Evolutionary conservation across 2,329 filamentous ascomycete species (phyloP).

Genomic region (Fusarium secorum): DNA sequence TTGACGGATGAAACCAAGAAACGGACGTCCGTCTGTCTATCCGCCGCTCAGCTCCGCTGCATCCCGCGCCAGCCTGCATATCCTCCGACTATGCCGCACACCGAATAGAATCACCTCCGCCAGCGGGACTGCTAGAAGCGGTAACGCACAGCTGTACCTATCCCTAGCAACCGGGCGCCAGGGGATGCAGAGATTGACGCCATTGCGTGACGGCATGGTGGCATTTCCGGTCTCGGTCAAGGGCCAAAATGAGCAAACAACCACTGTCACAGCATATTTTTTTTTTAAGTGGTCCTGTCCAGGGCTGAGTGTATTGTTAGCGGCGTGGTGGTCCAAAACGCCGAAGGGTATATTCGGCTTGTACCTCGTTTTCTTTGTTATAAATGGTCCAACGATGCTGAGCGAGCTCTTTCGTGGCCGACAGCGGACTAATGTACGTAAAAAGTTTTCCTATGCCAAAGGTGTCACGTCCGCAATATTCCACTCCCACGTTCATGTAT

Average conservation of each 20-base stretch:
- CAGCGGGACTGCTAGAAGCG: constrained; percentile 42
- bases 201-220: constrained; percentile 42
- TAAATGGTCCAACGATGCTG: constrained; percentile 10
- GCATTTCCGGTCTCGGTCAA: constrained; percentile 37
- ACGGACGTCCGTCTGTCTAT: constrained; percentile 3
- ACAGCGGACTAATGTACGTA: constrained; percentile 27
- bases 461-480: constrained; percentile 1
- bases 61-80: constrained; percentile 30
- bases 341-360: constrained; percentile 21
- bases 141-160: constrained; percentile 20
- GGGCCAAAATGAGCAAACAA: constrained; percentile 12
- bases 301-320: constrained; percentile 28
- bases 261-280: neutral
- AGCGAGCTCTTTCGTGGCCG: constrained; percentile 19
- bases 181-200: constrained; percentile 38
- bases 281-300: constrained; percentile 22
- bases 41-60: constrained; percentile 22
- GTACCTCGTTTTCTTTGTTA: constrained; percentile 7
- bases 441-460: constrained; percentile 28
- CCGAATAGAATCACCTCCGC: constrained; percentile 6
- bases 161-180: constrained; percentile 8
- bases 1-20: constrained; percentile 1
- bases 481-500: constrained; percentile 19
- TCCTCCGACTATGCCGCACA: constrained; percentile 17
- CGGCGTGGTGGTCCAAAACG: constrained; percentile 14